Conservation (phyloP, 805 yeast species). For the Wickerhamiella australiensis region DNA sequence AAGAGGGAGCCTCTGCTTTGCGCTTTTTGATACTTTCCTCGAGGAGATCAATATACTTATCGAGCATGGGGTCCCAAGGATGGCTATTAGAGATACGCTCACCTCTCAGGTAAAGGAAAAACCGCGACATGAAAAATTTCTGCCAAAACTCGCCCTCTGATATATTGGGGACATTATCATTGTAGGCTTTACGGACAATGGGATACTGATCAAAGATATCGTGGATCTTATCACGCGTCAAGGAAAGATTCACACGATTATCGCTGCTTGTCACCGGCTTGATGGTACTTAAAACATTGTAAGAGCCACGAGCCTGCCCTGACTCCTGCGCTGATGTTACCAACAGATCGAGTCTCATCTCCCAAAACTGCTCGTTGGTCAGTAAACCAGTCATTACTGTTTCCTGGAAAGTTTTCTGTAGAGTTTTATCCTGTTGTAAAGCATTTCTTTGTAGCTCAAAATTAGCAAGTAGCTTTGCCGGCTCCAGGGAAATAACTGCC, state of each 20-base stretch:
- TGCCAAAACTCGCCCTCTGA: slow-evolving; percentile 95
- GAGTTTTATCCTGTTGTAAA: slow-evolving; percentile 51
- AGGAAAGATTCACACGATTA: slow-evolving; percentile 83
- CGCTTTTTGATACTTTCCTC: slow-evolving; percentile 42
- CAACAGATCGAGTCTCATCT: slow-evolving; percentile 61
- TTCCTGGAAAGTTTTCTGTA: slow-evolving; percentile 71
- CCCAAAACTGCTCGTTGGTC: slow-evolving; percentile 79
- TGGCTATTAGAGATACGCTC: slow-evolving; percentile 66
- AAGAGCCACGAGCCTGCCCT: slow-evolving; percentile 82
- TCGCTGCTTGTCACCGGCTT: slow-evolving; percentile 89
- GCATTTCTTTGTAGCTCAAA: slow-evolving; percentile 67
- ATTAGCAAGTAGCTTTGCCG: slow-evolving; percentile 51
- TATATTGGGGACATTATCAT: slow-evolving; percentile 80
- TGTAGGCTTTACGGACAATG: slow-evolving; percentile 74
- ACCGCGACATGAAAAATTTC: slow-evolving; percentile 78
- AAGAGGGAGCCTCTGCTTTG: slow-evolving; percentile 16
- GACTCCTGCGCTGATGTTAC: slow-evolving; percentile 77
- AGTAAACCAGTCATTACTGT: slow-evolving; percentile 63
- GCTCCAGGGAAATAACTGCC: slow-evolving; percentile 35
- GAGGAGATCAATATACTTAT: slow-evolving; percentile 65
- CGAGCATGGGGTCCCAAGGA: slow-evolving; percentile 74
- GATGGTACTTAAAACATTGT: slow-evolving; percentile 85
- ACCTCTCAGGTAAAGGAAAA: slow-evolving; percentile 80
- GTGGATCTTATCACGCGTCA: slow-evolving; percentile 79
- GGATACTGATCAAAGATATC: slow-evolving; percentile 91